Evolutionary conservation across 2,329 filamentous ascomycete genomes (phyloP), one percentile per base, ranked within the genome.

Genomic region (Claviceps digitariae): DNA sequence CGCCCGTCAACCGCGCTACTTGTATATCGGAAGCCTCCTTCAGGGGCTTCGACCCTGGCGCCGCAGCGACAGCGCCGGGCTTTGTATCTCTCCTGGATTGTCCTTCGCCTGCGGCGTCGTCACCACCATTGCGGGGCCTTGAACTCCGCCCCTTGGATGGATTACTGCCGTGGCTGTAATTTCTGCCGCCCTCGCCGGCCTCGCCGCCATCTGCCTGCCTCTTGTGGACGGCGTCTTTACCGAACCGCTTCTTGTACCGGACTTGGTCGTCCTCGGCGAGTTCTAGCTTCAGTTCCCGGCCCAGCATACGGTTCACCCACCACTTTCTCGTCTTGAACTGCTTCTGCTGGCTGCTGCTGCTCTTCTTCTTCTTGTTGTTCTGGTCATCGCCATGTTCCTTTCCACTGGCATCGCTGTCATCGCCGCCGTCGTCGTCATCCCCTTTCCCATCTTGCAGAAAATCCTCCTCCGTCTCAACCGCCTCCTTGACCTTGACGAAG

Each of bases 191-290:
- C 40, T 55, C 23, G 25, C 21, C 58, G 50, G 54, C 40, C 4
- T 17, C 58, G 48, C 53, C 29, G 13, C 15, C 46, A 17, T 41
- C 51, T 12, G 23, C 60, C 67, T 68, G 44, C 38, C 34, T 53
- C 57, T 69, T 72, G 21, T 72, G 74, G 34, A 76, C 78, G 43
- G 76, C 78, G 43, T 84, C 84, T 67, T 90, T 91, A 58, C 88
- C 86, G 64, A 86, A 97, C 1, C 93, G 82, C 76, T 97, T 98
- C 74, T 91, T 91, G 70, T 98, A 98, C 54, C 93, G 76, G 36
- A 82, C 81, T 60, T 88, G 83, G 55, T 90, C 82, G 67, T 97
- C 93, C 71, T 98, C 93, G 21, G 93, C 93, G 62, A 91, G 90
- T 67, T 98, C 91, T 66, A 93, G 83, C 66, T 91, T 87, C 59